Percentiles rank a stretch among this genome's conserved stretches.
Conservation (phyloP, 495 filamentous ascomycete genomes). For the Trichocladium antarcticum region DNA sequence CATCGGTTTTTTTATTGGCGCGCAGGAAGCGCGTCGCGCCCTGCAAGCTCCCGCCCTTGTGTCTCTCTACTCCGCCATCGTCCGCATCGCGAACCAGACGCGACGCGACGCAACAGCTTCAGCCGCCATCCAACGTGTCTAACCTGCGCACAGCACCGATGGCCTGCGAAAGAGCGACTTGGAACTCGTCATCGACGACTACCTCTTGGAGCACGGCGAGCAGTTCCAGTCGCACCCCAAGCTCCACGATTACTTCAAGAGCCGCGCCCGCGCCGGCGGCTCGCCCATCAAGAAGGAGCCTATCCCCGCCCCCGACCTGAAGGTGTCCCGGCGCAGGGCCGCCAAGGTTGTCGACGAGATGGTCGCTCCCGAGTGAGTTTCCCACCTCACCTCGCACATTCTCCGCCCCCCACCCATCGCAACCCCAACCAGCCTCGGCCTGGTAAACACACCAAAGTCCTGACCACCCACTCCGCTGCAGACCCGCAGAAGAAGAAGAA, state of each 20-base stretch:
- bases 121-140: not conserved
- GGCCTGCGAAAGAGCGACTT: slow-evolving; percentile 72
- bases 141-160: slow-evolving; percentile 45
- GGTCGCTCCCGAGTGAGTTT: slow-evolving; percentile 31
- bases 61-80: not conserved
- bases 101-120: not conserved
- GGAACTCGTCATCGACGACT: slow-evolving; percentile 60
- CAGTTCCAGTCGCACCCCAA: slow-evolving; percentile 50
- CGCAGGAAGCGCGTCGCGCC: not conserved
- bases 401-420: no score
- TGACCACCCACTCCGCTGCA: not conserved
- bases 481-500: slow-evolving; percentile 1
- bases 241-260: slow-evolving; percentile 68
- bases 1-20: not conserved
- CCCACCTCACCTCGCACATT: not conserved
- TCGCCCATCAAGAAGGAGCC: slow-evolving; percentile 70
- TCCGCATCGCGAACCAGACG: not conserved
- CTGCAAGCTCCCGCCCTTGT: not conserved
- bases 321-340: slow-evolving; percentile 34
- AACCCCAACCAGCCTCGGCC: no score
- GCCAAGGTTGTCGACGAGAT: slow-evolving; percentile 42
- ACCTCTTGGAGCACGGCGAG: slow-evolving; percentile 54
- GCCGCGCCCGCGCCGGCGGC: slow-evolving; percentile 39
- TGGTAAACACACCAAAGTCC: slow-evolving; percentile 12
- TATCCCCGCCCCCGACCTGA: slow-evolving; percentile 27